phyloP scores from a whole-genome alignment of 1,284 basidiomycete species.

The Fomes fomentarius region DNA sequence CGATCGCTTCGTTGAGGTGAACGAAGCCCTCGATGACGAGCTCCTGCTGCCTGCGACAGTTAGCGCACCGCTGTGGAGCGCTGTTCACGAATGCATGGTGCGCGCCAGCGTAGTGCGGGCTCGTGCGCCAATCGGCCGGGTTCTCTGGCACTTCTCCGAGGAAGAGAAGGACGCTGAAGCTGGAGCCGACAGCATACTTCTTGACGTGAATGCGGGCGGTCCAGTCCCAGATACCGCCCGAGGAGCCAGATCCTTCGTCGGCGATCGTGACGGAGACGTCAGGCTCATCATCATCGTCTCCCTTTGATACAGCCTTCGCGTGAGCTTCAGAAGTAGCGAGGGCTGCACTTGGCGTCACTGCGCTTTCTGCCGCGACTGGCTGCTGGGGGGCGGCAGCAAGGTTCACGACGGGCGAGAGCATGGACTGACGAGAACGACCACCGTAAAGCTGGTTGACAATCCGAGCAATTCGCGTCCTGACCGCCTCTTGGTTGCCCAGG shows the following conservation, averaged over 20 bases:
- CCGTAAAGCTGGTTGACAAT: constrained; percentile 36
- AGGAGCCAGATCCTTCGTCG: background rate
- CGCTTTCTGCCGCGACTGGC: too few species aligned
- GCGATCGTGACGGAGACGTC: background rate
- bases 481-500: constrained; percentile 31
- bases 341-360: too few species aligned
- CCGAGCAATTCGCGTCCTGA: constrained; percentile 36
- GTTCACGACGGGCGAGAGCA: background rate
- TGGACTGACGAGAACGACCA: background rate
- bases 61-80: constrained; percentile 40
- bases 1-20: constrained; percentile 44
- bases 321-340: too few species aligned
- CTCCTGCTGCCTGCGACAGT: constrained; percentile 40
- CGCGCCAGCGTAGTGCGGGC: constrained; percentile 40
- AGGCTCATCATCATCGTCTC: background rate
- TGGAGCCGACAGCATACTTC: constrained; percentile 44
- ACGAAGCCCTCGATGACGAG: constrained; percentile 58
- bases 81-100: constrained; percentile 46
- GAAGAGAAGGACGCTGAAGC: constrained; percentile 48
- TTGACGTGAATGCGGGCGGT: constrained; percentile 43
- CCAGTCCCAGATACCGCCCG: constrained; percentile 39
- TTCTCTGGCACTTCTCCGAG: constrained; percentile 42
- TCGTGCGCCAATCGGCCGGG: constrained; percentile 37
- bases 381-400: background rate
- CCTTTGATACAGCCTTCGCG: background rate